Conservation (phyloP, 257 asterid species). For the Mentha longifolia region DNA sequence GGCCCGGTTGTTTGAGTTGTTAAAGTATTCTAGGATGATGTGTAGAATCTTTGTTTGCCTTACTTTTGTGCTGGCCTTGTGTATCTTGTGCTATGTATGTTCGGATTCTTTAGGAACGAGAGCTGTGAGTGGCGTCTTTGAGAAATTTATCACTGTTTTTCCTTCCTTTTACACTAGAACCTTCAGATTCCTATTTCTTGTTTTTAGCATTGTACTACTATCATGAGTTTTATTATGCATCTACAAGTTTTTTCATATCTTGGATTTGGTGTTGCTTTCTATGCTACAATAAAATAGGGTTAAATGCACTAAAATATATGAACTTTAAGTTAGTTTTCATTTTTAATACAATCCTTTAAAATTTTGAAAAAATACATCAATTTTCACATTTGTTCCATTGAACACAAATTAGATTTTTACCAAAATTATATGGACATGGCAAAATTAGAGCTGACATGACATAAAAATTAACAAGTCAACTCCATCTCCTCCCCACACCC, state of each 20-base stretch:
- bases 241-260: neutral
- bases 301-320: too few relatives aligned
- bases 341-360: too few relatives aligned
- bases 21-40: slow-evolving; percentile 24
- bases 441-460: too few relatives aligned
- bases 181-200: neutral
- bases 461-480: too few relatives aligned
- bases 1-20: neutral
- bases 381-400: too few relatives aligned
- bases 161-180: neutral
- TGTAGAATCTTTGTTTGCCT: slow-evolving; percentile 32
- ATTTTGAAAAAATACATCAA: too few relatives aligned
- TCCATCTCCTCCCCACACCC: too few relatives aligned
- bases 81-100: slow-evolving; percentile 9
- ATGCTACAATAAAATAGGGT: neutral
- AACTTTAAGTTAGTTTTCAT: too few relatives aligned
- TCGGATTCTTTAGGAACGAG: slow-evolving; percentile 29
- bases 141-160: neutral
- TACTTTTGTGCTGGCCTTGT: slow-evolving; percentile 2
- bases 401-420: too few relatives aligned
- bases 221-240: neutral
- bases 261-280: neutral
- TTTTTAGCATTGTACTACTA: neutral
- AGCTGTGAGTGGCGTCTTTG: slow-evolving; percentile 32
- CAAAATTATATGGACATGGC: too few relatives aligned